Evolutionary conservation across 2,329 filamentous ascomycete species (phyloP).

Genomic region (Neonectria neomacrospora): DNA sequence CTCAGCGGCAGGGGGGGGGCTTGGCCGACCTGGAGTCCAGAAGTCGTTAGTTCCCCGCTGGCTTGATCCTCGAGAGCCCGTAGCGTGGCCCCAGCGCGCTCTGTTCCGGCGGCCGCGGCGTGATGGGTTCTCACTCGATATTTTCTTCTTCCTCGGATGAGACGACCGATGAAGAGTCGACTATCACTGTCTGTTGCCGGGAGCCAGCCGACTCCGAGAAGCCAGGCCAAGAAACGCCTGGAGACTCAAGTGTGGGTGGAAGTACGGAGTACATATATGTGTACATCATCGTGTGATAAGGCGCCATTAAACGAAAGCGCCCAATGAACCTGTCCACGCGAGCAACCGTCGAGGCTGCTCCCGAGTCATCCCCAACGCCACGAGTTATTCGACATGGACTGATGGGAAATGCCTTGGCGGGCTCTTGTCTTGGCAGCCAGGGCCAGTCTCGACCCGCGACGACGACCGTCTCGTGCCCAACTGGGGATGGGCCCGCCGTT

Average conservation of each 20-base stretch:
- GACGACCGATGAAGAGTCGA: neutral
- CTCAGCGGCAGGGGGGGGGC: slow-evolving; percentile 37
- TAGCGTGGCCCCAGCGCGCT: slow-evolving; percentile 26
- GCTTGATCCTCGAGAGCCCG: slow-evolving; percentile 28
- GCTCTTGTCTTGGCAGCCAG: slow-evolving; percentile 4
- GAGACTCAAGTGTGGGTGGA: slow-evolving; percentile 1
- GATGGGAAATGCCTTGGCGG: neutral
- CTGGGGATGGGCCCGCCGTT: slow-evolving; percentile 12
- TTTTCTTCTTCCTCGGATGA: neutral
- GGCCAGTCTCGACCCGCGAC: slow-evolving; percentile 25
- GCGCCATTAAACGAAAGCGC: slow-evolving; percentile 10
- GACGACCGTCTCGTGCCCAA: slow-evolving; percentile 16
- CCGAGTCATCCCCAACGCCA: slow-evolving; percentile 26
- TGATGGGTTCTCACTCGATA: slow-evolving; percentile 13
- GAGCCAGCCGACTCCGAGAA: slow-evolving; percentile 18
- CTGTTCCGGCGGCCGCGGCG: slow-evolving; percentile 18
- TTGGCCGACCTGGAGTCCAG: slow-evolving; percentile 30
- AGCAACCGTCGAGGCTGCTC: neutral
- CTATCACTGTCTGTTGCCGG: slow-evolving; percentile 4
- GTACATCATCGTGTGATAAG: slow-evolving; percentile 23
- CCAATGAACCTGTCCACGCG: slow-evolving; percentile 15
- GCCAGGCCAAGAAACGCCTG: slow-evolving; percentile 5
- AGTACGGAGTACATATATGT: neutral
- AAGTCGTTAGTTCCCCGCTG: slow-evolving; percentile 40
- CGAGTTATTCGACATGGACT: slow-evolving; percentile 9